phyloP scores from a whole-genome alignment of 495 filamentous ascomycete species.

The Peziza echinospora region DNA sequence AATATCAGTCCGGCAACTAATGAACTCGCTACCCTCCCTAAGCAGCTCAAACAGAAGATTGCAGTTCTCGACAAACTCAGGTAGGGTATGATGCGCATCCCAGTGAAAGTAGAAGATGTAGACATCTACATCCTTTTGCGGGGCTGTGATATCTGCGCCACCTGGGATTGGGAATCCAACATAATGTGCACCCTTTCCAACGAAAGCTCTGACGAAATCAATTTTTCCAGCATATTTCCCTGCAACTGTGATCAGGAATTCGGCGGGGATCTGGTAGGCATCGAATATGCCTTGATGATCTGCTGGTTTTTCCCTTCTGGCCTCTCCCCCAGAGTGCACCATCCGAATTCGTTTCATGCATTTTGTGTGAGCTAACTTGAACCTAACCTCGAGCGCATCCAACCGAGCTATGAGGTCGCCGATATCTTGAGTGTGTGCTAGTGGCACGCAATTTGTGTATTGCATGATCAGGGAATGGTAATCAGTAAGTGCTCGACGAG shows the following conservation, averaged over 20 bases:
- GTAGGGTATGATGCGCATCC: not conserved
- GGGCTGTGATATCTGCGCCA: not conserved
- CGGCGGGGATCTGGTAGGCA: too few species aligned
- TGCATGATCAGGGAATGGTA: slow-evolving; percentile 1
- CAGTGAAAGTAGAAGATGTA: slow-evolving; percentile 13
- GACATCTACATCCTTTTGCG: not conserved
- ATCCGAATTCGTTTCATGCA: too few species aligned
- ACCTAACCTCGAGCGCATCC: not conserved
- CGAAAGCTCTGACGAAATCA: slow-evolving; percentile 9
- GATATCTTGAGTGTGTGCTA: slow-evolving; percentile 5
- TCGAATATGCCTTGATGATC: too few species aligned
- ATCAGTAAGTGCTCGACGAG: not conserved
- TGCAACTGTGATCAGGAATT: not conserved
- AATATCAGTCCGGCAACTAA: slow-evolving; percentile 2
- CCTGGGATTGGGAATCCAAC: slow-evolving; percentile 6
- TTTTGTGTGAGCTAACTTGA: not conserved
- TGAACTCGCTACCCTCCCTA: slow-evolving; percentile 1
- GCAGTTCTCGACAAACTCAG: slow-evolving; percentile 9
- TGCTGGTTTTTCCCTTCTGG: not conserved
- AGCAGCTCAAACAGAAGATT: slow-evolving; percentile 8
- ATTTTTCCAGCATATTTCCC: slow-evolving; percentile 6
- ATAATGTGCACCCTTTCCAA: slow-evolving; percentile 11
- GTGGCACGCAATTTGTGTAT: slow-evolving; percentile 5
- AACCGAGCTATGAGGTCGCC: not conserved
- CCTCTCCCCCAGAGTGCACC: not conserved